Evolutionary conservation across 1,284 basidiomycete species (phyloP).

Genomic region (Ceratobasidium sp.): DNA sequence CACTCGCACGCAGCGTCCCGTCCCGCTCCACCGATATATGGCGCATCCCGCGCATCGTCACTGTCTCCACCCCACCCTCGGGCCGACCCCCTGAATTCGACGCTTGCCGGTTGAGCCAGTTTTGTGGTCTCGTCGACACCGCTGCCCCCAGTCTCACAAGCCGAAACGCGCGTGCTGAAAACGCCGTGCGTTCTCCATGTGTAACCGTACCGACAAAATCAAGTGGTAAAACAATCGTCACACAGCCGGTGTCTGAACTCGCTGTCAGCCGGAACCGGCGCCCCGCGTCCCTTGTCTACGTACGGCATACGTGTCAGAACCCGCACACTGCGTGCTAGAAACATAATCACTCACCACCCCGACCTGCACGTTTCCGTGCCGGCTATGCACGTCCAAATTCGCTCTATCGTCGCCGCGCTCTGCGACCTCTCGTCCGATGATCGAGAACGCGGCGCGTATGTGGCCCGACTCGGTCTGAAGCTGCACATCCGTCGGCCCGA

Average conservation of each 20-base stretch:
- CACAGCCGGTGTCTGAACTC: constrained; percentile 28
- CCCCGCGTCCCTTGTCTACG: constrained; percentile 28
- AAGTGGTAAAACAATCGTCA: constrained; percentile 23
- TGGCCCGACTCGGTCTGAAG: constrained; percentile 24
- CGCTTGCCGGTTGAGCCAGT: constrained; percentile 36
- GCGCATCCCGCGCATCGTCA: constrained; percentile 37
- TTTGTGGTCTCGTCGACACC: constrained; percentile 16
- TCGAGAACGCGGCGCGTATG: constrained; percentile 24
- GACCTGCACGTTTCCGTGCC: constrained; percentile 28
- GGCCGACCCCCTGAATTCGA: background rate
- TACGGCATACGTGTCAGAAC: background rate
- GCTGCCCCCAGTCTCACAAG: constrained; percentile 36
- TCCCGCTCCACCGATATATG: constrained; percentile 40
- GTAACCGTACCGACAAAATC: constrained; percentile 42
- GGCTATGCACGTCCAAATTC: constrained; percentile 34
- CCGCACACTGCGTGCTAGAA: background rate
- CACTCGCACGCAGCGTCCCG: constrained; percentile 35
- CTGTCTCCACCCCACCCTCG: constrained; percentile 2
- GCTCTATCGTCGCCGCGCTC: constrained; percentile 13
- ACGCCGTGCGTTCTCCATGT: constrained; percentile 33
- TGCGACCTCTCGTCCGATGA: constrained; percentile 32
- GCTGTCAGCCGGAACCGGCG: constrained; percentile 38
- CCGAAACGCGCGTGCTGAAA: constrained; percentile 39
- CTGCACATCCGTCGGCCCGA: constrained; percentile 41
- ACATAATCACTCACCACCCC: constrained; percentile 16